Evolutionary conservation across 2,329 filamentous ascomycete species (phyloP), one percentile per base, ranked within the genome.

Genomic region (Trichoderma sp.): DNA sequence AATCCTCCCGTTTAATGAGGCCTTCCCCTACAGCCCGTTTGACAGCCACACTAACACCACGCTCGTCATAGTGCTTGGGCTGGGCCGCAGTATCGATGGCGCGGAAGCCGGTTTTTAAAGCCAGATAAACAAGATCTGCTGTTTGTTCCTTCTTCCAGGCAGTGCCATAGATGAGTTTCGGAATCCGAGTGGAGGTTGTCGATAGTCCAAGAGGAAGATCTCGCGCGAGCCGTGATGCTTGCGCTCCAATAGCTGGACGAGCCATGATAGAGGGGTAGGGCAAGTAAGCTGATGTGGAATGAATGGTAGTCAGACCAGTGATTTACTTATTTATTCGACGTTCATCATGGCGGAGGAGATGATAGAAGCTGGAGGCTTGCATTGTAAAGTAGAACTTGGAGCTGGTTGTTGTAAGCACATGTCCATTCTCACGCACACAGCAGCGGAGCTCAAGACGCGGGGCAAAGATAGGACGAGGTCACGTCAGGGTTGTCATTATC

Each of bases 91-190:
- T 96, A 81, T 97, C 94, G 76, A 97, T 85, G 64, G 87, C 93
- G 38, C 91, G 88, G 79, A 96, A 97, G 6, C 94, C 94, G 62
- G 89, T 85, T 62, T 87, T 86, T 41, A 97, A 81, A 2, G 94
- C 94, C 77, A 88, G 83, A 79, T 92, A 90, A 27, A 97, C 94
- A 3, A 96, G 87, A 73, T 89, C 86, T 24, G 89, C 87, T 0
- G 93, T 95, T 21, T 85, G 84, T 1, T 92, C 90, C 80, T 93
- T 92, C 83, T 97, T 97, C 94, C 94, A 96, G n/a, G 94, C 94
- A 3, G 94, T 96, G 69, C 94, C 94, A 82, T 97, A 97, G 77
- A 97, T 80, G 35, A 92, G 85, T 77, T 85, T 87, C 6, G 89
- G 89, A 78, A 90, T 87, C 1, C 59, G 59, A 59, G 83, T 83